phyloP scores from a whole-genome alignment of 2,329 filamentous ascomycete species.

The Colletotrichum eremochloae region DNA sequence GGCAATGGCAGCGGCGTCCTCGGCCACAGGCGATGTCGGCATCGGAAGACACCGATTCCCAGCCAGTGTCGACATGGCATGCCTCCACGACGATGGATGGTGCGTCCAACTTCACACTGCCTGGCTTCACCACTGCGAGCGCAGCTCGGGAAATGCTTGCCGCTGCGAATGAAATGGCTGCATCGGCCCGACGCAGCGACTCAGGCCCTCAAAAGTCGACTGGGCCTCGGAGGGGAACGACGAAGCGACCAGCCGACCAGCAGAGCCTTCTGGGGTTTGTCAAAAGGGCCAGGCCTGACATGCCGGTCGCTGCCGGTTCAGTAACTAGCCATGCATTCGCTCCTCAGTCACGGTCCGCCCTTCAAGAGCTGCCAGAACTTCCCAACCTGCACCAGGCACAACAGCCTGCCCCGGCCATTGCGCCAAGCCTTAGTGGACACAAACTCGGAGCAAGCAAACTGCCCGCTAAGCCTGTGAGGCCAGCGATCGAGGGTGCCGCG shows the following conservation, averaged over 20 bases:
- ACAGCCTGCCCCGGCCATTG: conserved; percentile 46
- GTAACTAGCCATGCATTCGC: conserved; percentile 30
- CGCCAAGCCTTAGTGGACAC: conserved; percentile 53
- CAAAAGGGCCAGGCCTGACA: conserved; percentile 42
- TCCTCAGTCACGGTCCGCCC: conserved; percentile 27
- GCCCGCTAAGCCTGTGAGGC: conserved; percentile 51
- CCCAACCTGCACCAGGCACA: conserved; percentile 39
- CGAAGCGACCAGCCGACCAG: conserved; percentile 55
- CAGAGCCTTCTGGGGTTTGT: conserved; percentile 59
- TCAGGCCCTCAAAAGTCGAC: conserved; percentile 42
- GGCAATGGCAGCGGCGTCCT: conserved; percentile 27
- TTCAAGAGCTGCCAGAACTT: conserved; percentile 37
- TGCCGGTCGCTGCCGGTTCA: conserved; percentile 1
- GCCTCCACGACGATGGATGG: conserved; percentile 72
- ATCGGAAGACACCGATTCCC: conserved; percentile 16
- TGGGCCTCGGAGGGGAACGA: conserved; percentile 47
- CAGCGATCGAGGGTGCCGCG: conserved; percentile 45
- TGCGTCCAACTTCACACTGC: conserved; percentile 68
- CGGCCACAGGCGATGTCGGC: conserved; percentile 22
- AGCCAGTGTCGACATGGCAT: conserved; percentile 23
- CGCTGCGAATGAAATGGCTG: conserved; percentile 46
- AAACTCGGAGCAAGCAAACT: conserved; percentile 57
- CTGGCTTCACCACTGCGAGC: conserved; percentile 74
- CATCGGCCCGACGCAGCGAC: conserved; percentile 36
- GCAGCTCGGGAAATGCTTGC: conserved; percentile 62